phyloP scores from a whole-genome alignment of 2,329 filamentous ascomycete genomes.

The Pyrenochaeta sp. region DNA sequence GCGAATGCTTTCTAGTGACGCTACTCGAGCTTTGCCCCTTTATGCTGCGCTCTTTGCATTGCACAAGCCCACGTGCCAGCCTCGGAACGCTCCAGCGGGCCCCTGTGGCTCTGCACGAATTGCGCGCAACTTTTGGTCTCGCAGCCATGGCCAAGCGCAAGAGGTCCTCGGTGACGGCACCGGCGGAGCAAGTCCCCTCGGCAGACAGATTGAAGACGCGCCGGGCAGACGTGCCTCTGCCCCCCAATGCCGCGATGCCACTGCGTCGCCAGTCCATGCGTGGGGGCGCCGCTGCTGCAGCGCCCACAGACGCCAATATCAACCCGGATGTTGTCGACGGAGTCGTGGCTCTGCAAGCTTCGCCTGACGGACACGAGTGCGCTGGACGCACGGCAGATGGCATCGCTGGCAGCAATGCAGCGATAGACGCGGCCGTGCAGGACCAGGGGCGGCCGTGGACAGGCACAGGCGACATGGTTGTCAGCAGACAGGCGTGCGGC shows the following conservation, averaged over 20 bases:
- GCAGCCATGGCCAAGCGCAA: constrained; percentile 44
- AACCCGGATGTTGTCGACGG: constrained; percentile 55
- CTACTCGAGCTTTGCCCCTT: constrained; percentile 20
- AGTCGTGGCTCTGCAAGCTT: constrained; percentile 52
- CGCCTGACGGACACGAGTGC: constrained; percentile 51
- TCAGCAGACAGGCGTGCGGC: constrained; percentile 11
- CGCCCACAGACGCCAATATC: constrained; percentile 42
- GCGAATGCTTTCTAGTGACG: constrained; percentile 7
- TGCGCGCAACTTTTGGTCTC: constrained; percentile 9
- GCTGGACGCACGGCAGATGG: constrained; percentile 15
- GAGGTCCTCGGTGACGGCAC: constrained; percentile 27
- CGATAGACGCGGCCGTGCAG: constrained; percentile 26
- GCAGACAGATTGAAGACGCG: constrained; percentile 23
- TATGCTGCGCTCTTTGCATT: constrained; percentile 39
- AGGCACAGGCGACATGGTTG: constrained; percentile 13
- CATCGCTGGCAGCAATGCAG: constrained; percentile 16
- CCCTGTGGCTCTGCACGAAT: constrained; percentile 12
- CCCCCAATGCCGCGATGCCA: constrained; percentile 27
- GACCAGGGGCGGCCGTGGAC: constrained; percentile 15
- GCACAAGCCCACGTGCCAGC: constrained; percentile 23
- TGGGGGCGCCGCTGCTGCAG: constrained; percentile 23
- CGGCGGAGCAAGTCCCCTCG: constrained; percentile 13
- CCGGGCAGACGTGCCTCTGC: constrained; percentile 35
- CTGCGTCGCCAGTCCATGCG: constrained; percentile 39
- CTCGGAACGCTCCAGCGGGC: constrained; percentile 17